phyloP scores from a whole-genome alignment of 495 filamentous ascomycete species.

The Neurospora hispaniola region DNA sequence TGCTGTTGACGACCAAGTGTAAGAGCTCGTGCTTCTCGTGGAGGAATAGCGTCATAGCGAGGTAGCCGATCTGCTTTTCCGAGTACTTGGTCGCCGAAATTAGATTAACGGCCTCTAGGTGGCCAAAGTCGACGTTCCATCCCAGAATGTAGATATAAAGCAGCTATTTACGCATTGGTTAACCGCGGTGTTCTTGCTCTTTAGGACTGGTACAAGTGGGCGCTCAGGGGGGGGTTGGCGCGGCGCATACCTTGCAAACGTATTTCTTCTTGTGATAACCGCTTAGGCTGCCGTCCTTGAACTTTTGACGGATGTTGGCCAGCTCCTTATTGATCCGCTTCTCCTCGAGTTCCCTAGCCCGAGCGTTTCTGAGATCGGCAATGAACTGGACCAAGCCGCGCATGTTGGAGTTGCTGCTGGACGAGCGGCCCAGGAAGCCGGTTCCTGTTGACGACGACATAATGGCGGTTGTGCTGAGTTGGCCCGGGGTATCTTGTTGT shows the following conservation, averaged over 20 bases:
- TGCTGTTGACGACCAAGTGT: constrained; percentile 96
- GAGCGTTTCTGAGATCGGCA: constrained; percentile 87
- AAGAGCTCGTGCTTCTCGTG: constrained; percentile 95
- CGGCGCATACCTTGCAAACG: constrained; percentile 73
- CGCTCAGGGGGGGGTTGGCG: not conserved
- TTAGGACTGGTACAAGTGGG: not conserved
- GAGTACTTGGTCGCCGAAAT: constrained; percentile 96
- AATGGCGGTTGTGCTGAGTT: constrained; percentile 7
- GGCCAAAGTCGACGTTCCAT: constrained; percentile 98
- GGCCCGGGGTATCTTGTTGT: not conserved
- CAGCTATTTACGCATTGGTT: constrained; percentile 41
- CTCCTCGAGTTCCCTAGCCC: constrained; percentile 92
- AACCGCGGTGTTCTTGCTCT: constrained; percentile 10
- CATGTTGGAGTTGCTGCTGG: constrained; percentile 61
- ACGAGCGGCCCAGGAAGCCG: constrained; percentile 52
- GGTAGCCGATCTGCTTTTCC: constrained; percentile 98
- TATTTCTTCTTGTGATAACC: constrained; percentile 99
- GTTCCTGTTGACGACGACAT: constrained; percentile 45
- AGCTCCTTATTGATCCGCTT: constrained; percentile 99
- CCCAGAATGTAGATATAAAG: constrained; percentile 99
- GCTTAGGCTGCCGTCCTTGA: constrained; percentile 78
- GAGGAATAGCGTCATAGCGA: constrained; percentile 93
- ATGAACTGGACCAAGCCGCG: constrained; percentile 92
- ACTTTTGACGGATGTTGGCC: constrained; percentile 91
- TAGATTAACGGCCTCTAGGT: constrained; percentile 94